Evolutionary conservation across 2,329 filamentous ascomycete genomes (phyloP), one percentile per base, ranked within the genome.

Genomic region (Mycosphaerella arachidis): DNA sequence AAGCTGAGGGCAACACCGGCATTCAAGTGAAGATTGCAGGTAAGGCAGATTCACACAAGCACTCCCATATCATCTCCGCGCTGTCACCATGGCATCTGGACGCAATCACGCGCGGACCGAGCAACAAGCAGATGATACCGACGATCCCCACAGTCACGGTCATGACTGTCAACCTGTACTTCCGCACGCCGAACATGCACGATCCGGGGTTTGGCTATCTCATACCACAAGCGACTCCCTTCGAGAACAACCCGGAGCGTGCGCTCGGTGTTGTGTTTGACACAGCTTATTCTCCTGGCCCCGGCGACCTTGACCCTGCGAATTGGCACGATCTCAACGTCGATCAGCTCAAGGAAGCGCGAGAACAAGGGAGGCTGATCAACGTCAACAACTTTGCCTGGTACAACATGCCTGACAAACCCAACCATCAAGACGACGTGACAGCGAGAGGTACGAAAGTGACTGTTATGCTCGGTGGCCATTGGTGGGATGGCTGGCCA

Each of bases 181-280:
- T 88, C 74, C 78, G 82, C 1, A 80, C 85, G 48, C 81, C 86
- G 6, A 71, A 84, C 59, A 77, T 96, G 37, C 80, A 90, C 53
- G 84, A 85, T 57, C 76, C 80, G 31, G 94, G 92, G 18, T 95
- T 97, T 72, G 94, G 94, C 65, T 97, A 97, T 74, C 84, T 99
- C 5, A 89, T 99, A 60, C 93, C 94, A 1, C 85, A 86, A 60
- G 86, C 86, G 16, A 81, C 90, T 1, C 82, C 87, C 3, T 80
- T 82, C 52, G 84, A 85, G 40, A 81, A 91, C 65, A 96, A 96
- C 72, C 89, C 90, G 1, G 90, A 96, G 73, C 84, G 86, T 62
- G 90, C 88, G 0, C 85, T 99, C 6, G 94, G 94, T 63, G 92
- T 97, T 55, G 89, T 97, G 61, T 97, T 97, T 74, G 92, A 96